Base-by-base conservation (phyloP, 495 filamentous ascomycete species). In the Parathielavia appendiculata region DNA sequence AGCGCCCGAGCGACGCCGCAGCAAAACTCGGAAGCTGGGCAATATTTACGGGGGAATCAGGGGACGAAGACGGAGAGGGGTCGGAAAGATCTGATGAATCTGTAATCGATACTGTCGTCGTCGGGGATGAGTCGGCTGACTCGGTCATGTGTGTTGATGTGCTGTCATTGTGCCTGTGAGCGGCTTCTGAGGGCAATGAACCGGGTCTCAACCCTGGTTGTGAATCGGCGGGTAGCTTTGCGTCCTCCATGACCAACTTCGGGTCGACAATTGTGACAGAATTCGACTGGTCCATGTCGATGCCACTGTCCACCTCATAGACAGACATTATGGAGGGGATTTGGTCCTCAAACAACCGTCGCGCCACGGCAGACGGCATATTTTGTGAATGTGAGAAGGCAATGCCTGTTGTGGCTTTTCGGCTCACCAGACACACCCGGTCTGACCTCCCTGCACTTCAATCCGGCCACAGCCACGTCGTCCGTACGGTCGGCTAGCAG, bases 91-190 rank as follows among this genome's bases (percentile, higher is more conserved):
- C 88, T 16, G 87, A 87, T 10, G 91, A 92, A 67, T 92, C 93
- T 44, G 92, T 87, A 13, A 91, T 96, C 14, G 91, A 96, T n/a
- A 92, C 81, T 1, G 92, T 96, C 3, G 91, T 97, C 17, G 93
- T 97, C 0, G 93, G 93, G 19, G 93, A 97, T 9, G 92, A 95
- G 65, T 97, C 91, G 26, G 86, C 88, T 4, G 93, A 98, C 47
- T 87, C 91, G 10, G 89, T 89, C 44, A 83, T 81, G 57, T 86
- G 84, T 5, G 89, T 95, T 26, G 90, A 92, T n/a, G 83, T 83
- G 69, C 83, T 86, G 64, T 82, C 78, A 70, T 82, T 78, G 64
- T 83, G 81, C 63, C 81, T 76, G 69, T 84, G 80, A 50, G 70
- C 69, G 51, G 70, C 50, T 54, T 77, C 75, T 6, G 69, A 62